Percentiles rank a stretch among this genome's conserved stretches.
phyloP scores from a whole-genome alignment of 176 grass and related monocot species.

The Typha latifolia region DNA sequence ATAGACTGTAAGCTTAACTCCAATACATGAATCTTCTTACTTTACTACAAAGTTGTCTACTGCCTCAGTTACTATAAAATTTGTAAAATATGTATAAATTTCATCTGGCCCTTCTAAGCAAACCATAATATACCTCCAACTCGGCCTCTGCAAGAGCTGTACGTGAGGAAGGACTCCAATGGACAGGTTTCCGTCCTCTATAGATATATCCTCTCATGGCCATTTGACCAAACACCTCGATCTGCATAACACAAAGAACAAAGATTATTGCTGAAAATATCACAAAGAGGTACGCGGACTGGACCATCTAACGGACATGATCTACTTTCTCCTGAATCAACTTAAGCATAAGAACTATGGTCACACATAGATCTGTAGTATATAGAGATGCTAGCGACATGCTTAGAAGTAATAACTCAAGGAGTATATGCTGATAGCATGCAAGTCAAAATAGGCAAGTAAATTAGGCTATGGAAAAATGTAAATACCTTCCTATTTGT shows the following conservation, averaged over 20 bases:
- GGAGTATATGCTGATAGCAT: too few relatives aligned
- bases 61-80: too few relatives aligned
- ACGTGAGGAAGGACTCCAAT: constrained; percentile 93
- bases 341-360: background rate
- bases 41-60: too few relatives aligned
- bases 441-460: too few relatives aligned
- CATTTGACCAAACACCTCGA: constrained; percentile 93
- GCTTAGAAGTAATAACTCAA: background rate
- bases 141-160: constrained; percentile 96
- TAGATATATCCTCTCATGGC: constrained; percentile 90
- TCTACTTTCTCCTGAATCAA: too few relatives aligned
- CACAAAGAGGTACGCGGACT: too few relatives aligned
- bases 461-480: too few relatives aligned
- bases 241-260: constrained; percentile 32
- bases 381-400: background rate
- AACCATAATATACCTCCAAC: constrained; percentile 58
- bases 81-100: background rate
- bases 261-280: constrained; percentile 7
- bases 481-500: too few relatives aligned
- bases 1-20: too few relatives aligned
- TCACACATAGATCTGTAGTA: background rate
- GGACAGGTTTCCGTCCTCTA: constrained; percentile 86
- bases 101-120: constrained; percentile 1
- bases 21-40: too few relatives aligned
- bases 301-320: too few relatives aligned